These are phyloP conservation scores for Nemania sp. DNA, from an alignment of 2,329 filamentous ascomycete species.

Conservation along the genomic window DNA sequence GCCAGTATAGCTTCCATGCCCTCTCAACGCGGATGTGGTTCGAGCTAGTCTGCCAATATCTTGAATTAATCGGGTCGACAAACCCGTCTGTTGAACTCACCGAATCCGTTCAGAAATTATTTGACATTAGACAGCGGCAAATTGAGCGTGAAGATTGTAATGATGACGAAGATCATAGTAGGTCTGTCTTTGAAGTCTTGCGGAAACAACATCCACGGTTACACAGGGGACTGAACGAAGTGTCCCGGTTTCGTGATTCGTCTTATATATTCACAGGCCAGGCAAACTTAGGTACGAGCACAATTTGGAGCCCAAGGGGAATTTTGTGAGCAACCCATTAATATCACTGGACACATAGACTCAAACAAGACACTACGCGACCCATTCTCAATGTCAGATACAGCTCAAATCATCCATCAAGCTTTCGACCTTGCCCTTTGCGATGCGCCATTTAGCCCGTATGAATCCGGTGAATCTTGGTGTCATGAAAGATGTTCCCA, in stretches of 20 bases:
- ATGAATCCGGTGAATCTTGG: not conserved
- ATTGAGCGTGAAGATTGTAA: too few species aligned
- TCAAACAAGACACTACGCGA: not conserved
- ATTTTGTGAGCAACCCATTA: too few species aligned
- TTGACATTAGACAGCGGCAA: not conserved
- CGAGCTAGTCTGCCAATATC: constrained; percentile 1
- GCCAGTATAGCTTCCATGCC: not conserved
- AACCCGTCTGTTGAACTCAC: not conserved
- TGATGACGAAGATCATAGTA: too few species aligned
- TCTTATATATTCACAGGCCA: not conserved
- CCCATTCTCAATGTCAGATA: not conserved
- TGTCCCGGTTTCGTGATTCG: not conserved
- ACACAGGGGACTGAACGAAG: not conserved
- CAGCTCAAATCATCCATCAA: not conserved
- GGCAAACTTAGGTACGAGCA: not conserved
- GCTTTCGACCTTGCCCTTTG: not conserved
- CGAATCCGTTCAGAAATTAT: not conserved
- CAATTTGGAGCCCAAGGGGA: too few species aligned
- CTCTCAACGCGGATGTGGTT: constrained; percentile 4
- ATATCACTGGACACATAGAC: not conserved
- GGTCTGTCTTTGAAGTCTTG: not conserved
- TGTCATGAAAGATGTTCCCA: not conserved
- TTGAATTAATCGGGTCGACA: not conserved
- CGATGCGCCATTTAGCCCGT: not conserved
- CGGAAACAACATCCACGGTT: not conserved